Conservation (phyloP, 2,329 filamentous ascomycete species). For the Hypoxylon sp. region DNA sequence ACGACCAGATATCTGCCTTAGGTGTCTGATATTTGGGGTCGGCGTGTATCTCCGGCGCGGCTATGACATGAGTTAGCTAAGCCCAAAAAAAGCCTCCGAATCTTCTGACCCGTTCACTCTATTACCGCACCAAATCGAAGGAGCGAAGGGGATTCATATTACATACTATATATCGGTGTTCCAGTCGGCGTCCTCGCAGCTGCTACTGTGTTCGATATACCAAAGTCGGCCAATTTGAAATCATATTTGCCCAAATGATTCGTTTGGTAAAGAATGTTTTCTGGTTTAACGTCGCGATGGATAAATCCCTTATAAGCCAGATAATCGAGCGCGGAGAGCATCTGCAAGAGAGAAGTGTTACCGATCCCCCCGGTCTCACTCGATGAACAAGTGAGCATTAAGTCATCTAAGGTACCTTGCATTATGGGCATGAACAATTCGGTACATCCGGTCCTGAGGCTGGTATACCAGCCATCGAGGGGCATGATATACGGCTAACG, state of each 20-base stretch:
- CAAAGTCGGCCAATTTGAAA: constrained; percentile 29
- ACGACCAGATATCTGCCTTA: constrained; percentile 29
- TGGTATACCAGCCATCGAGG: constrained; percentile 17
- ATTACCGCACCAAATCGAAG: neutral
- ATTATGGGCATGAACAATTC: constrained; percentile 28
- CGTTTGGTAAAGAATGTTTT: constrained; percentile 33
- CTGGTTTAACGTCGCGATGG: constrained; percentile 38
- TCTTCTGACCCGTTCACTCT: neutral
- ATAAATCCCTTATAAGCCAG: constrained; percentile 11
- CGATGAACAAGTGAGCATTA: neutral
- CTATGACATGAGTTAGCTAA: neutral
- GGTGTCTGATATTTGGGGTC: neutral
- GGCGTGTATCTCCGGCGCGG: constrained; percentile 17
- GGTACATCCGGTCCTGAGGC: neutral
- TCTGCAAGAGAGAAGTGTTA: constrained; percentile 11
- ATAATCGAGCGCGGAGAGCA: constrained; percentile 31
- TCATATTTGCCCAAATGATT: neutral
- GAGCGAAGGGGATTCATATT: neutral
- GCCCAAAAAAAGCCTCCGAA: no score
- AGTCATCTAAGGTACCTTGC: neutral
- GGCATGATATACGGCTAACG: constrained; percentile 13
- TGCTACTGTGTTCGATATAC: neutral
- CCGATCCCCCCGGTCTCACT: neutral
- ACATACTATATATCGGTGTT: constrained; percentile 7
- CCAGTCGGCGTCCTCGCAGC: neutral